Evolutionary conservation across 2,329 filamentous ascomycete genomes (phyloP).

Genomic region (Sporothrix humicola): DNA sequence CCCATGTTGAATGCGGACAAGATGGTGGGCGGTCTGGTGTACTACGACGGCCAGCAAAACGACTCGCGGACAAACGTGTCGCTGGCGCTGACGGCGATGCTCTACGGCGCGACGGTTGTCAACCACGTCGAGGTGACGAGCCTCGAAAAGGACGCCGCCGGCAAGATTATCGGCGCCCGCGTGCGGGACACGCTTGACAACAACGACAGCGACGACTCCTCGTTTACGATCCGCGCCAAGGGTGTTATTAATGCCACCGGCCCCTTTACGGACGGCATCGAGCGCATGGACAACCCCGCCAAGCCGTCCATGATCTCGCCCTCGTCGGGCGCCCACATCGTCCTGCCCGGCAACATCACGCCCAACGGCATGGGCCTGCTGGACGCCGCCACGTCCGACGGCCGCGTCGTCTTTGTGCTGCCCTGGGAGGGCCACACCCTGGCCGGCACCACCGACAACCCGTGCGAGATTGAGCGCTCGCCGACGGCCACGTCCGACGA

Average conservation of each 20-base stretch:
- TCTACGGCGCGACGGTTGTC: slow-evolving; percentile 79
- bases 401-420: slow-evolving; percentile 86
- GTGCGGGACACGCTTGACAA: slow-evolving; percentile 67
- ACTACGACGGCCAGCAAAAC: slow-evolving; percentile 87
- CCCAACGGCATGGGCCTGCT: slow-evolving; percentile 83
- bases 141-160: slow-evolving; percentile 65
- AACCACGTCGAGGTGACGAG: slow-evolving; percentile 76
- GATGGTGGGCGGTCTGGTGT: slow-evolving; percentile 78
- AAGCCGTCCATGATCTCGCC: slow-evolving; percentile 77
- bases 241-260: slow-evolving; percentile 85
- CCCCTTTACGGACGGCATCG: slow-evolving; percentile 79
- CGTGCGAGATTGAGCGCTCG: slow-evolving; percentile 60
- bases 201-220: slow-evolving; percentile 57
- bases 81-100: slow-evolving; percentile 76
- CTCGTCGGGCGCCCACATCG: slow-evolving; percentile 80
- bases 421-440: slow-evolving; percentile 89
- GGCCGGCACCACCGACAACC: slow-evolving; percentile 80
- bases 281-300: slow-evolving; percentile 76
- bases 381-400: slow-evolving; percentile 80
- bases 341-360: slow-evolving; percentile 79
- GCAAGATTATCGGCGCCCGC: slow-evolving; percentile 71
- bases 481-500: slow-evolving; percentile 30
- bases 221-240: slow-evolving; percentile 76
- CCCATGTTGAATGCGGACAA: slow-evolving; percentile 73
- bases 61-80: slow-evolving; percentile 88